A percentile compares a stretch with the other conserved stretches of the same genome.
These are phyloP conservation scores for Hippophae tibetana DNA, from an alignment of 306 rosid species.

Conservation along the genomic window DNA sequence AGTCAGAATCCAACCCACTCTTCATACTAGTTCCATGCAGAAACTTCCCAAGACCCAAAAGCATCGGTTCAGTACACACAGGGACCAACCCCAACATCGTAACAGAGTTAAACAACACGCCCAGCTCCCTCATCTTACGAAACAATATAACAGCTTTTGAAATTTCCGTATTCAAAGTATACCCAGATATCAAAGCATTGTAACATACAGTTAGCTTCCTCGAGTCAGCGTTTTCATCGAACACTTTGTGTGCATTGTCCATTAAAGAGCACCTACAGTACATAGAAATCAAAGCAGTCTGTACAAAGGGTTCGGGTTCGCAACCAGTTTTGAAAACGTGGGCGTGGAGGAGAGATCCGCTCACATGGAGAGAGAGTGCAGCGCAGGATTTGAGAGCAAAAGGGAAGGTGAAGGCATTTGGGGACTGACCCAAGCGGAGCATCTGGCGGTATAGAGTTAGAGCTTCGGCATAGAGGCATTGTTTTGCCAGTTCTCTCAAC, in stretches of 20 bases:
- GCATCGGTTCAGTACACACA: slow-evolving; percentile 29
- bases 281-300: slow-evolving; percentile 59
- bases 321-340: slow-evolving; percentile 69
- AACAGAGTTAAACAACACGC: slow-evolving; percentile 36
- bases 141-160: slow-evolving; percentile 38
- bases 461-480: slow-evolving; percentile 46
- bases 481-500: slow-evolving; percentile 57
- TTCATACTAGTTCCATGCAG: slow-evolving; percentile 41
- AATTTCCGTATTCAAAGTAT: slow-evolving; percentile 33
- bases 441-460: slow-evolving; percentile 55
- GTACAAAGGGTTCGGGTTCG: slow-evolving; percentile 60
- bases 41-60: slow-evolving; percentile 39
- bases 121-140: slow-evolving; percentile 40
- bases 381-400: slow-evolving; percentile 80
- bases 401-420: slow-evolving; percentile 75
- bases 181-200: slow-evolving; percentile 74
- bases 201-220: slow-evolving; percentile 40
- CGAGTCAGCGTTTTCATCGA: slow-evolving; percentile 42
- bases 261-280: slow-evolving; percentile 33
- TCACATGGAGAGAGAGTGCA: slow-evolving; percentile 42
- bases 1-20: slow-evolving; percentile 41
- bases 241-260: slow-evolving; percentile 52
- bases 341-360: slow-evolving; percentile 54
- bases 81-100: slow-evolving; percentile 69
- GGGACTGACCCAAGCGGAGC: slow-evolving; percentile 60